Evolutionary conservation across 345 rosid species (phyloP).

Genomic region (Microthlaspi erraticum): DNA sequence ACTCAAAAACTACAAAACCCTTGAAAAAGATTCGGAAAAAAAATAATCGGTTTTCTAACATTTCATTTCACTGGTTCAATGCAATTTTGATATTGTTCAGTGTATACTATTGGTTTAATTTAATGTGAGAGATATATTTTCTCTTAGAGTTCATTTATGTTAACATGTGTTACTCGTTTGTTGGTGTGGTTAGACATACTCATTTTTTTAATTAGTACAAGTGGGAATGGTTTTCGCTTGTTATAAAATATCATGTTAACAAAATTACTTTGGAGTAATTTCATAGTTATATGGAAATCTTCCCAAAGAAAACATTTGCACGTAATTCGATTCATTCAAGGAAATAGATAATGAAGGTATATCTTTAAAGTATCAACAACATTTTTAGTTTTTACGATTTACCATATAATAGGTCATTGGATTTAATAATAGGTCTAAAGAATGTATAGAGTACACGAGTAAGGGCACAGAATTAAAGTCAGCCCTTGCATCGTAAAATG

Average conservation of each 20-base stretch:
- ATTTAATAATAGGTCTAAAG: constrained; percentile 15
- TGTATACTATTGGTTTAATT: too few species aligned
- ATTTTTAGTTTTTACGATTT: constrained; percentile 4
- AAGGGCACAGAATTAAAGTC: constrained; percentile 24
- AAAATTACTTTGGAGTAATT: background rate
- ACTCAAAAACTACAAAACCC: too few species aligned
- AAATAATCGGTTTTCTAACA: background rate
- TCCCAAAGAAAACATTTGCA: background rate
- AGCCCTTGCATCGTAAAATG: constrained; percentile 30
- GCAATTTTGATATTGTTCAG: background rate
- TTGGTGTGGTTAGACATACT: background rate
- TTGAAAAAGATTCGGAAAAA: background rate
- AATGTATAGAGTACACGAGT: constrained; percentile 17
- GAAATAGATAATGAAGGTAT: too few species aligned
- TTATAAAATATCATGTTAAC: background rate
- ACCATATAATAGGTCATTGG: constrained; percentile 1
- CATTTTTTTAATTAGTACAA: background rate
- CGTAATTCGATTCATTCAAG: background rate
- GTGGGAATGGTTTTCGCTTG: background rate
- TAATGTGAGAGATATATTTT: background rate
- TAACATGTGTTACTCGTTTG: background rate
- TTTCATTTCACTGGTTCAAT: background rate
- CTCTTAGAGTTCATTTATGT: background rate
- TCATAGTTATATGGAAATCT: background rate
- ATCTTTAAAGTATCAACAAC: background rate